Percentiles rank a stretch among this genome's conserved stretches.
Conservation (phyloP, 345 rosid genomes). For the Melaleuca quinquenervia region DNA sequence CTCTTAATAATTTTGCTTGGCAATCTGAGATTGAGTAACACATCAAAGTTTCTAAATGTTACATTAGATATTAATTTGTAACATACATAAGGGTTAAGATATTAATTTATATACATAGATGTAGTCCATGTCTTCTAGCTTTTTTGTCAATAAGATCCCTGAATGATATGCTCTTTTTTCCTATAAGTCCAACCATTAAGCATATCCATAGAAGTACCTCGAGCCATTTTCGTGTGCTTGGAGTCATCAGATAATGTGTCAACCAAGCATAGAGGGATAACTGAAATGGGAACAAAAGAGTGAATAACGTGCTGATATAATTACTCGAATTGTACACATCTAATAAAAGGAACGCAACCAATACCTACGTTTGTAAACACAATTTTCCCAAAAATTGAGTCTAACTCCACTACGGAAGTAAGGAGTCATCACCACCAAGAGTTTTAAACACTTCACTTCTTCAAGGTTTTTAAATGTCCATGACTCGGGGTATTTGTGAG, state of each 20-base stretch:
- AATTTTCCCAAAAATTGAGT: neutral
- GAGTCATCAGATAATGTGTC: neutral
- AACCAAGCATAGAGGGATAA: neutral
- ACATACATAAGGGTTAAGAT: neutral
- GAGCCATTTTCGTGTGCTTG: neutral
- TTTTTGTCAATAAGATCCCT: no score
- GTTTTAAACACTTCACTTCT: rapidly evolving
- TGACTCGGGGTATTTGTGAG: rapidly evolving
- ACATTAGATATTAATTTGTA: neutral
- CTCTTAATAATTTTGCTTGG: neutral
- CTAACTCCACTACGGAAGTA: neutral
- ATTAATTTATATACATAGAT: neutral
- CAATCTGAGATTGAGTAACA: neutral
- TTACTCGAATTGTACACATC: neutral
- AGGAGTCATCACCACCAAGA: neutral
- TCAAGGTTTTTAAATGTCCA: rapidly evolving
- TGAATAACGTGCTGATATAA: neutral
- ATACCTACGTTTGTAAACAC: neutral
- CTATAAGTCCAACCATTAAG: neutral
- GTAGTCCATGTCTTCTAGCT: neutral
- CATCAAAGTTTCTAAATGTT: neutral
- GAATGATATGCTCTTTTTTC: neutral
- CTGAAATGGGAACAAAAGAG: neutral
- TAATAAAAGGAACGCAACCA: neutral
- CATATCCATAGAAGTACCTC: neutral